Evolutionary conservation across 148 eudicot genomes (phyloP).

Genomic region (Camellia japonica): DNA sequence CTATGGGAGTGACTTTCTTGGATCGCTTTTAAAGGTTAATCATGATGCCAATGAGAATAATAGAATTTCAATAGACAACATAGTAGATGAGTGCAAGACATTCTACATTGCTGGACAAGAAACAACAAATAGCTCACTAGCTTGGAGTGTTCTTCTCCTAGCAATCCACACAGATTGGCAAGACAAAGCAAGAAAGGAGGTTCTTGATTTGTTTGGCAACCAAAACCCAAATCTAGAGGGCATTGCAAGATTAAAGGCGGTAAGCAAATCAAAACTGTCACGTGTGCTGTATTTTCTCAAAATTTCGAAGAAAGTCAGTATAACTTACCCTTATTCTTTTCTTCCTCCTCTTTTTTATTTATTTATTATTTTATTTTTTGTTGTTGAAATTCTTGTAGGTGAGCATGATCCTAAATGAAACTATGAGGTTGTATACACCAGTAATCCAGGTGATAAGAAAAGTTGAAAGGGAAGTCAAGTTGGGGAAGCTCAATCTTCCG

Average conservation of each 20-base stretch:
- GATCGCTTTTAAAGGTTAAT: constrained; percentile 17
- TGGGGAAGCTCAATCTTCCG: constrained; percentile 16
- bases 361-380: too few relatives aligned
- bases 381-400: not conserved
- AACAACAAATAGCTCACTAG: not conserved
- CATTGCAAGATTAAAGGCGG: constrained; percentile 20
- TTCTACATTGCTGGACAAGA: constrained; percentile 18
- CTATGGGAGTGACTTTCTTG: constrained; percentile 18
- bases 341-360: too few relatives aligned
- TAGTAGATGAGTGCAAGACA: constrained; percentile 17
- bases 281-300: too few relatives aligned
- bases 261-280: not conserved
- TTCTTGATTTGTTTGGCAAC: constrained; percentile 15
- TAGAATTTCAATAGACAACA: constrained; percentile 7
- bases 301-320: too few relatives aligned
- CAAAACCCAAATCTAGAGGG: constrained; percentile 23
- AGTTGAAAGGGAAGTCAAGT: not conserved
- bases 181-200: constrained; percentile 30
- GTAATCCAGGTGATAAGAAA: not conserved
- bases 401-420: constrained; percentile 9
- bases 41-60: not conserved
- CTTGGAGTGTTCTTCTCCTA: constrained; percentile 11
- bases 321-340: too few relatives aligned
- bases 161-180: constrained; percentile 29
- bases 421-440: constrained; percentile 3